These are phyloP conservation scores for Glycine soja DNA, from an alignment of 306 rosid species.

Conservation along the genomic window DNA sequence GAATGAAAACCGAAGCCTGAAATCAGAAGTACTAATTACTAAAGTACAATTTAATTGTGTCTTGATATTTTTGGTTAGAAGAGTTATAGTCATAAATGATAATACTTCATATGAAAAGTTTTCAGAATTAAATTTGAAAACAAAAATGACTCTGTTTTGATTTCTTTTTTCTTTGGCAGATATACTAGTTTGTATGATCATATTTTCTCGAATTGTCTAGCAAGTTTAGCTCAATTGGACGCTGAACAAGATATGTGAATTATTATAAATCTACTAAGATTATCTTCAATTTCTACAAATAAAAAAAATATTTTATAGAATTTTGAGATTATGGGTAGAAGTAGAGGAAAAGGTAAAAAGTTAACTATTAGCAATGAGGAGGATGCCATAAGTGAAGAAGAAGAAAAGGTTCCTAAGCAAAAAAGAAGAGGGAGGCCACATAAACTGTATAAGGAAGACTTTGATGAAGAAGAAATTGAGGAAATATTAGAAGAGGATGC, in stretches of 20 bases:
- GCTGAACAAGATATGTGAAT: too few relatives aligned
- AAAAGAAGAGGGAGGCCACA: constrained; percentile 62
- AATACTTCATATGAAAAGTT: too few relatives aligned
- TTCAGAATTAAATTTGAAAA: too few relatives aligned
- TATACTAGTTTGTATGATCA: constrained; percentile 50
- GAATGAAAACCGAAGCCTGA: background rate
- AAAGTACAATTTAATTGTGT: background rate
- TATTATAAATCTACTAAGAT: too few relatives aligned
- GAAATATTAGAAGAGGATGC: constrained; percentile 48
- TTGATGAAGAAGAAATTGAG: constrained; percentile 51
- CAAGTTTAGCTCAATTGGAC: too few relatives aligned
- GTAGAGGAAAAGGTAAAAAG: constrained; percentile 62
- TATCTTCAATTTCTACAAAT: too few relatives aligned
- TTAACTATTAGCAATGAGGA: constrained; percentile 45
- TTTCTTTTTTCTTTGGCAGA: constrained; percentile 46
- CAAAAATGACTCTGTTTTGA: background rate
- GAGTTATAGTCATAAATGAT: too few relatives aligned
- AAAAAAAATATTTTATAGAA: background rate
- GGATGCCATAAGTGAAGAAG: constrained; percentile 50
- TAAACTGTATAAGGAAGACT: constrained; percentile 52
- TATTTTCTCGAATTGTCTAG: background rate
- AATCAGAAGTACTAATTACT: background rate
- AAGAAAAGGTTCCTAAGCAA: constrained; percentile 47
- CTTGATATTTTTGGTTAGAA: too few relatives aligned
- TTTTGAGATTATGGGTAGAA: constrained; percentile 58